Percentiles rank a stretch among this genome's conserved stretches.
phyloP scores from a whole-genome alignment of 768 basidiomycete genomes.

The Lentinula lateritia region DNA sequence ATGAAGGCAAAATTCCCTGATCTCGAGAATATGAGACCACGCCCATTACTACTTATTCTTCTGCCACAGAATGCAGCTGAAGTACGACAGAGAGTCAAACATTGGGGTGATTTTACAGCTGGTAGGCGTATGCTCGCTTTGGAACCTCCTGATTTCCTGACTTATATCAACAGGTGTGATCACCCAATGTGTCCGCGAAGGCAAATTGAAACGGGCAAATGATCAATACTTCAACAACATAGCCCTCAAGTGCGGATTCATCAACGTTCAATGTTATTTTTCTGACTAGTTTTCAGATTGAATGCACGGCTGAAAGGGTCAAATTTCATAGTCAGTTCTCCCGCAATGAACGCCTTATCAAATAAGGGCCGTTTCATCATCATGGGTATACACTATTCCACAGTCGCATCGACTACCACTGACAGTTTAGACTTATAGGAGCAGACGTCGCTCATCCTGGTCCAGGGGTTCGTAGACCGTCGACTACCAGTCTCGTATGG shows the following conservation, averaged over 20 bases:
- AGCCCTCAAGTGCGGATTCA: conserved; percentile 40
- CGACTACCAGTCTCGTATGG: conserved; percentile 54
- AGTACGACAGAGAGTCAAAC: conserved; percentile 42
- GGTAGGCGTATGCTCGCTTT: neutral
- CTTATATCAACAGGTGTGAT: conserved; percentile 23
- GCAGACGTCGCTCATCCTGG: conserved; percentile 62
- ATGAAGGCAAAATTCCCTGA: neutral
- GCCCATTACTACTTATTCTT: conserved; percentile 40
- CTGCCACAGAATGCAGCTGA: conserved; percentile 44
- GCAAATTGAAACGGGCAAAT: conserved; percentile 26
- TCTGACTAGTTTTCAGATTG: conserved; percentile 27
- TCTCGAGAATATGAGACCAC: conserved; percentile 4
- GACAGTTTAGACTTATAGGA: conserved; percentile 24
- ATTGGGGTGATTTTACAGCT: conserved; percentile 43
- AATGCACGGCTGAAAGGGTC: conserved; percentile 51
- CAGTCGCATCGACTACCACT: conserved; percentile 19
- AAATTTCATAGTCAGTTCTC: conserved; percentile 31
- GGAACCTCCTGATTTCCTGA: neutral
- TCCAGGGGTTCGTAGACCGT: conserved; percentile 47
- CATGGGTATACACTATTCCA: conserved; percentile 22
- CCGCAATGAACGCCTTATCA: conserved; percentile 18
- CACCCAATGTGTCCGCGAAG: conserved; percentile 39
- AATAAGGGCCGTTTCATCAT: conserved; percentile 28
- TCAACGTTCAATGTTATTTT: neutral
- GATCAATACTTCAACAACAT: conserved; percentile 56